Evolutionary conservation across 1,284 basidiomycete species (phyloP).

Genomic region (Ustilago esculenta): DNA sequence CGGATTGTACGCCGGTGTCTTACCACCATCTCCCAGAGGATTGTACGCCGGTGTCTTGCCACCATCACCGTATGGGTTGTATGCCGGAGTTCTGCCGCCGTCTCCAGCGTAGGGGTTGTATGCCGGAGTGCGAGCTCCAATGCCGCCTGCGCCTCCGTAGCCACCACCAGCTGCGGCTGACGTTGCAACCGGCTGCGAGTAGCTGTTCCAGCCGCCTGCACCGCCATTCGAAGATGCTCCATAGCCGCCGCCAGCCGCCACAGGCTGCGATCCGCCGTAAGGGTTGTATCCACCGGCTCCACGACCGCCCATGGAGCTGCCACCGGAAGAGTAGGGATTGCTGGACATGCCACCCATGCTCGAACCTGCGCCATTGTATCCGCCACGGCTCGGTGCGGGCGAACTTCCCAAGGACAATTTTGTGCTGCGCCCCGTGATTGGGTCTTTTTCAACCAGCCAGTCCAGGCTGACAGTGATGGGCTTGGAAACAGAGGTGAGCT

Average conservation of each 20-base stretch:
- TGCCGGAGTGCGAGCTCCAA: conserved; percentile 20
- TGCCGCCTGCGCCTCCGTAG: conserved; percentile 22
- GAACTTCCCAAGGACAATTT: conserved; percentile 33
- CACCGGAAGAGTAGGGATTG: conserved; percentile 39
- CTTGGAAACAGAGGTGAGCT: conserved; percentile 89
- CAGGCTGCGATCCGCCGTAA: conserved; percentile 31
- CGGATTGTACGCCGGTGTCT: conserved; percentile 49
- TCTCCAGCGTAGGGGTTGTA: conserved; percentile 44
- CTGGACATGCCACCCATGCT: conserved; percentile 33
- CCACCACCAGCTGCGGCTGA: conserved; percentile 16
- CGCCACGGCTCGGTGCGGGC: conserved; percentile 14
- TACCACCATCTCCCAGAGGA: conserved; percentile 44
- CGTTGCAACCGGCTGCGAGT: conserved; percentile 33
- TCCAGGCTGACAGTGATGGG: conserved; percentile 85
- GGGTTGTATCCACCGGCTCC: conserved; percentile 33
- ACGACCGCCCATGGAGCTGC: conserved; percentile 17
- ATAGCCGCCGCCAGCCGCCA: conserved; percentile 25
- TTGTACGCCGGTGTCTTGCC: conserved; percentile 59
- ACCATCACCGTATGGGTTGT: conserved; percentile 41
- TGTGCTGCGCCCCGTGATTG: conserved; percentile 56
- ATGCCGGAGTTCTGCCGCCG: conserved; percentile 47
- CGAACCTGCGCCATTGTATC: conserved; percentile 22
- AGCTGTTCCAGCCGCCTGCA: conserved; percentile 24
- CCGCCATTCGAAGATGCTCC: conserved; percentile 14
- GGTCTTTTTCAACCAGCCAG: conserved; percentile 78